Evolutionary conservation across 129 eudicot species (phyloP).

Genomic region (Chrysanthemum makinoi): DNA sequence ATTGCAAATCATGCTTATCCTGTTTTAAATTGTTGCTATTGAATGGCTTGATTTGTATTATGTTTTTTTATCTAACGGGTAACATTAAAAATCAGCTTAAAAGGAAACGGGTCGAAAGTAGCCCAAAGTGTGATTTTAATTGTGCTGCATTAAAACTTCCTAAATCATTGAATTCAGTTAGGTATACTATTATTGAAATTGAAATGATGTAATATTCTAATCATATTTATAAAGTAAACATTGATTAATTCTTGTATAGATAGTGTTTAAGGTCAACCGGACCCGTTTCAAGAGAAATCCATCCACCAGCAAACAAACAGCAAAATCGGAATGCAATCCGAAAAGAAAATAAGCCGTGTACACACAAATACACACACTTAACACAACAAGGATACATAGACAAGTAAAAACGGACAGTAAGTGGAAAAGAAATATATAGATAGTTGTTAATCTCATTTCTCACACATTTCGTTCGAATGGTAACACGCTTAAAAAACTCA

Average conservation of each 20-base stretch:
- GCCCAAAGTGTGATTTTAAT: background rate
- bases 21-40: background rate
- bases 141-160: background rate
- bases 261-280: background rate
- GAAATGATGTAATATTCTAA: background rate
- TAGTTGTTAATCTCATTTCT: too few relatives aligned
- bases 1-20: background rate
- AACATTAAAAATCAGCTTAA: too few relatives aligned
- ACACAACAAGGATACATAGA: too few relatives aligned
- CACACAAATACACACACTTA: too few relatives aligned
- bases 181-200: background rate
- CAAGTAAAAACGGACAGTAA: too few relatives aligned
- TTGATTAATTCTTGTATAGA: too few relatives aligned
- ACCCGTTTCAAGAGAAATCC: background rate
- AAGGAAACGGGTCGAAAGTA: background rate
- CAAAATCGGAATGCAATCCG: too few relatives aligned
- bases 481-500: too few relatives aligned
- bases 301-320: too few relatives aligned
- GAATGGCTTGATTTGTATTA: background rate
- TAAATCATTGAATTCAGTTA: background rate
- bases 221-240: background rate
- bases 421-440: too few relatives aligned
- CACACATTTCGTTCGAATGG: too few relatives aligned
- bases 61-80: background rate
- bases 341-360: too few relatives aligned